A percentile compares a stretch with the other conserved stretches of the same genome.
Evolutionary conservation across 2,329 filamentous ascomycete species (phyloP).

Genomic region (Pyrenochaeta sp.): DNA sequence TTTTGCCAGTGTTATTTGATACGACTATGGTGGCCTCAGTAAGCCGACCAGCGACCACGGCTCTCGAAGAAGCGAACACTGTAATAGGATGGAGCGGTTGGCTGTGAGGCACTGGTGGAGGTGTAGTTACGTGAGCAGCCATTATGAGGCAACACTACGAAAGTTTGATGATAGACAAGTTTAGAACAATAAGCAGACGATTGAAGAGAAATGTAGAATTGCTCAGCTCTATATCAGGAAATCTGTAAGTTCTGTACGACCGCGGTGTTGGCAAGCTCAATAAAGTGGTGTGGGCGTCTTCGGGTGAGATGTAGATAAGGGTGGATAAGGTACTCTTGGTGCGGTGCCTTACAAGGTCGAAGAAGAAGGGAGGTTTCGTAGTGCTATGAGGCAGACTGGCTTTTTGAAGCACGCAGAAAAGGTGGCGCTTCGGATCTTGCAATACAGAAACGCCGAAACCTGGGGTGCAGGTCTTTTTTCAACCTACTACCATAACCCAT

Average conservation of each 20-base stretch:
- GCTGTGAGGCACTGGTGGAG: conserved; percentile 38
- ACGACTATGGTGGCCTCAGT: conserved; percentile 85
- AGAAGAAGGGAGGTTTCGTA: conserved; percentile 9
- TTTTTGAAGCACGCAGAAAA: conserved; percentile 9
- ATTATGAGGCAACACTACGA: conserved; percentile 28
- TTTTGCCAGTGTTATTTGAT: conserved; percentile 82
- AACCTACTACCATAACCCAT: conserved; percentile 28
- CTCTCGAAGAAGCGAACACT: conserved; percentile 84
- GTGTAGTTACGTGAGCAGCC: conserved; percentile 49
- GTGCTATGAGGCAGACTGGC: conserved; percentile 2
- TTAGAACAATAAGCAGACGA: conserved; percentile 10
- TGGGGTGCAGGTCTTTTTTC: conserved; percentile 49
- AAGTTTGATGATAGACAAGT: conserved; percentile 7
- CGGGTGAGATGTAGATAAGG: conserved; percentile 41
- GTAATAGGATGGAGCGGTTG: conserved; percentile 61
- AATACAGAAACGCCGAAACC: conserved; percentile 36
- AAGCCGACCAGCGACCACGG: conserved; percentile 78
- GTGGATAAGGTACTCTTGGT: conserved; percentile 41
- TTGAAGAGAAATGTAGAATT: conserved; percentile 5
- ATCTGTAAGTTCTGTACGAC: conserved; percentile 30
- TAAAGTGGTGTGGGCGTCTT: conserved; percentile 23
- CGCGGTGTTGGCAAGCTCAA: conserved; percentile 33
- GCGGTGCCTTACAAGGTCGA: conserved; percentile 16
- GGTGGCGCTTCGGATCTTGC: conserved; percentile 7
- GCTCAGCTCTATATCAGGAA: conserved; percentile 16